Percentiles rank a stretch among this genome's conserved stretches.
Evolutionary conservation across 768 basidiomycete species (phyloP).

Genomic region (Trametes maxima): DNA sequence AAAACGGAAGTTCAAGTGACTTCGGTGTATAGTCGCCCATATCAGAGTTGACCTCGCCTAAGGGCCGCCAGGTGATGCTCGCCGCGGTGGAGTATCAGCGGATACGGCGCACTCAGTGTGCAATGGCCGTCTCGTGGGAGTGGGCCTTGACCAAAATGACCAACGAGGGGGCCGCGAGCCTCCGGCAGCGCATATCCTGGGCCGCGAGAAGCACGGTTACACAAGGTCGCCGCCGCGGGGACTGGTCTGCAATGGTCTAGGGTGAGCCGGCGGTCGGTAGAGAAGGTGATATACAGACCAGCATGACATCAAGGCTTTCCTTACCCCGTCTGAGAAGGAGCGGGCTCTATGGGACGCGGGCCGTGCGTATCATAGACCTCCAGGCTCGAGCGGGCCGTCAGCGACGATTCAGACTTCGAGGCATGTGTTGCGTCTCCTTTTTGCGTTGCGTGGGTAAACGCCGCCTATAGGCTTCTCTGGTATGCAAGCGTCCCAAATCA

Average conservation of each 20-base stretch:
- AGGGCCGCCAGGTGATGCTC: not conserved
- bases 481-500: no score
- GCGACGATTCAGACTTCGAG: no score
- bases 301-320: conserved; percentile 19
- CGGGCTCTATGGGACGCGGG: conserved; percentile 10
- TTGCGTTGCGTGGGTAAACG: no score
- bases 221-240: not conserved
- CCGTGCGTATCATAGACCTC: not conserved
- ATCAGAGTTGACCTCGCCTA: conserved; percentile 10
- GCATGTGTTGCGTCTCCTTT: no score
- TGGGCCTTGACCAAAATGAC: not conserved
- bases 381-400: not conserved
- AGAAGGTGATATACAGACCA: conserved; percentile 12
- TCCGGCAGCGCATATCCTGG: not conserved
- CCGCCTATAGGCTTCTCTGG: no score
- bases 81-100: conserved; percentile 9
- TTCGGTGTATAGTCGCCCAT: conserved; percentile 14
- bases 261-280: conserved; percentile 11
- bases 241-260: conserved; percentile 1
- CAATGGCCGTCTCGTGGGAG: not conserved
- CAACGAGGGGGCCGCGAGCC: not conserved
- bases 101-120: not conserved
- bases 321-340: conserved; percentile 2
- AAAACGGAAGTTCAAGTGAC: conserved; percentile 7
- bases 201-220: not conserved